Base-by-base conservation (phyloP, 352 stramenopile species). In the Elongisporangium undulatum region DNA sequence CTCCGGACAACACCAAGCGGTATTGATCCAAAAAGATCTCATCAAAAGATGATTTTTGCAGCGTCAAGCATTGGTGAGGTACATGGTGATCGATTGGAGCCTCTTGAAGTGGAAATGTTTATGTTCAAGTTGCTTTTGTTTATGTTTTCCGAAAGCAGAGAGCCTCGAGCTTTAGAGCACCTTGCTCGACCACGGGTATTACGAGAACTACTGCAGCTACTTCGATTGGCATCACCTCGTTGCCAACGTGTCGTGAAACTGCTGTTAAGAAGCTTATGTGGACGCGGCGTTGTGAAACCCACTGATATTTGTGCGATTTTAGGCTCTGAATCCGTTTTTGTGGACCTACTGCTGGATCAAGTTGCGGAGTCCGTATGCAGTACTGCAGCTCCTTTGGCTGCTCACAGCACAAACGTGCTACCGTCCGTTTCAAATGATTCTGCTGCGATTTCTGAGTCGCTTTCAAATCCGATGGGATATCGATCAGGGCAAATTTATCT, bases 271-370 rank as follows among this genome's bases (percentile, higher is more conserved):
- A 62, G 66, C 39, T 79, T 96, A 17, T 93, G 85, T 55, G 80
- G 73, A n/a, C 85, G 72, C 41, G 82, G 82, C n/a, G 72, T 66
- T 20, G 75, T 96, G 23, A 81, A 76, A 19, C 87, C 87, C 12
- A 67, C 62, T 24, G 71, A 90, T 45, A 79, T 96, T 10, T 80
- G 77, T 39, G 68, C 74, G 9, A 75, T 96, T 8, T 83, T 92
- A 53, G 87, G 87, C 1, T 93, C 83, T 0, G 85, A 94, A 41
- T 88, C 83, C 2, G 75, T 94, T 12, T 63, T 96, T 13, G 74
- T 94, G n/a, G 87, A 96, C 62, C 58, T 94, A 9, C 51, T 96
- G 53, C 71, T 96, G 1, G 83, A 96, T 67, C 87, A 94, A 77
- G 85, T 96, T 13, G 83, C 87, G 6, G 87, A 96, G 45, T 93